Evolutionary conservation across 192 early-diverging fungal species (phyloP), one percentile per base, ranked within the genome.

Genomic region (Coemansia interrupta): DNA sequence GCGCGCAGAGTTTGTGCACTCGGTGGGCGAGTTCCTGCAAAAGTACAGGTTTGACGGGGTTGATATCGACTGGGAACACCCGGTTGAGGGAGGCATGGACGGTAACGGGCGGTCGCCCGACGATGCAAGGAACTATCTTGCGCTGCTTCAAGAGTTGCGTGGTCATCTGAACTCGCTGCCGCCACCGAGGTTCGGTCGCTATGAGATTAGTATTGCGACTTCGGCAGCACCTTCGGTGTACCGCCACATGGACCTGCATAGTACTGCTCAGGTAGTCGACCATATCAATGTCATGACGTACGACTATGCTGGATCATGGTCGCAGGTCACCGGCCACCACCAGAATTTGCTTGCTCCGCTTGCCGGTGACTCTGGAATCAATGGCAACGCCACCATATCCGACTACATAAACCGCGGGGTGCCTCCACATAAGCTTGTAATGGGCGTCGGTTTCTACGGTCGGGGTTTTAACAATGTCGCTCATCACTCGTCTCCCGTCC

Each of bases 231-330:
- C 76, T 40, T 66, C 72, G 1, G 72, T 84, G n/a, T 89, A 90
- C 61, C 76, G 80, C 20, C 81, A 84, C 15, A 61, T 88, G 45
- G 66, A 82, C 18, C 75, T 92, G 38, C 64, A 54, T 5, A 82
- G 82, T 49, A 87, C 89, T 78, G 78, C 82, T 7, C 76, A 80
- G 19, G 84, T 84, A 36, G 80, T 90, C 28, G 87, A 93, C 70
- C 60, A 78, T 17, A 89, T 97, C 80, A 91, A 94, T 63, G 64
- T 97, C 42, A 99, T 99, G 96, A 83, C 92, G 3, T 97, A 96
- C 70, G 91, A 92, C 66, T 84, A 85, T 45, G 67, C 80, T 1
- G 87, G 87, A 2, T 66, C 81, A 23, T 88, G 91, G 88, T 87
- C 86, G 23, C 11, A 22, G 12, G 56, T 58, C 17, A 74, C 91